These are phyloP conservation scores for Comarum palustre DNA, from an alignment of 306 rosid species.

Conservation along the genomic window DNA sequence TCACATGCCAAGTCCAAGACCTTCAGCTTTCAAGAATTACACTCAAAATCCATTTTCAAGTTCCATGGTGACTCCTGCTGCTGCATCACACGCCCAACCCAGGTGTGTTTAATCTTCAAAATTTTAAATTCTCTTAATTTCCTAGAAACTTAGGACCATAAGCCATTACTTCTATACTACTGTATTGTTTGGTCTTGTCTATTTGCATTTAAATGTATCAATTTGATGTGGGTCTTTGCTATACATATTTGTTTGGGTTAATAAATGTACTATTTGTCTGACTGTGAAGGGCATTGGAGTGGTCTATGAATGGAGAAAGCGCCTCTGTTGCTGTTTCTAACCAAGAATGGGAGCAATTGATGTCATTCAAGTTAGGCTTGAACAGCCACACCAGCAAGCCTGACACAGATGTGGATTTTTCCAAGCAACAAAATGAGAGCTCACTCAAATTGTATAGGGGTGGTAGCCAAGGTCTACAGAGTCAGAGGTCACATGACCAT, in stretches of 20 bases:
- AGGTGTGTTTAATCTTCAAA: slow-evolving; percentile 20
- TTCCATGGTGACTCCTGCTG: slow-evolving; percentile 8
- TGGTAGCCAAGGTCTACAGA: slow-evolving; percentile 14
- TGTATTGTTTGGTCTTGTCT: slow-evolving; percentile 17
- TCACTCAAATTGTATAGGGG: slow-evolving; percentile 9
- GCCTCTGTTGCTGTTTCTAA: slow-evolving; percentile 14
- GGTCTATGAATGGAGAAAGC: slow-evolving; percentile 33
- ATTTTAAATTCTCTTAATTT: background rate
- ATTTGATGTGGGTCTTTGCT: background rate
- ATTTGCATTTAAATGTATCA: background rate
- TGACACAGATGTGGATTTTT: slow-evolving; percentile 1
- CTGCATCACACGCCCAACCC: slow-evolving; percentile 26
- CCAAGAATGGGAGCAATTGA: slow-evolving; percentile 32
- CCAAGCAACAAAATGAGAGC: slow-evolving; percentile 6
- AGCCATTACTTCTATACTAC: background rate
- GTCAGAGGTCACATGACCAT: slow-evolving; percentile 24
- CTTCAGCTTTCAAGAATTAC: slow-evolving; percentile 13
- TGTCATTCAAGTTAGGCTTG: slow-evolving; percentile 11
- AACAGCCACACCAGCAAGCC: slow-evolving; percentile 8
- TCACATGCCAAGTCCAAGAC: slow-evolving; percentile 14
- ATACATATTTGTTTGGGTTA: background rate
- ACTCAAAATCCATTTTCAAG: slow-evolving; percentile 13
- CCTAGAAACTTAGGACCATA: slow-evolving; percentile 6
- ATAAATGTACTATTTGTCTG: slow-evolving; percentile 19
- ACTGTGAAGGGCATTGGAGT: slow-evolving; percentile 30